Conservation (phyloP, 192 early-diverging fungal species). For the Coemansia sp. region DNA sequence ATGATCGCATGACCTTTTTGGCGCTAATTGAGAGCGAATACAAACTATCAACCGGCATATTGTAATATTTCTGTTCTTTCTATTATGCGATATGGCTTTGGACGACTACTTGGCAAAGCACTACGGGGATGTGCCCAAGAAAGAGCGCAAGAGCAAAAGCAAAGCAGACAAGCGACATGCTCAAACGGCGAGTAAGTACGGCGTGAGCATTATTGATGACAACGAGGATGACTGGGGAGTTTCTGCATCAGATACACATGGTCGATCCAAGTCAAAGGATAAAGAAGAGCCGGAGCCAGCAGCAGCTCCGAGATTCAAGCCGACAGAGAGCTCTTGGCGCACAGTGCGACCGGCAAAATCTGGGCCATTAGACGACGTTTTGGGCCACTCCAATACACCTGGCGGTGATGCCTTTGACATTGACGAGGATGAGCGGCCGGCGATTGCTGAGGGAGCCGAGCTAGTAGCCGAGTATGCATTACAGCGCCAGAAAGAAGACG, state of each 20-base stretch:
- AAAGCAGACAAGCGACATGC: constrained; percentile 11
- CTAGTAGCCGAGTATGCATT: constrained; percentile 36
- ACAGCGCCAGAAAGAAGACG: constrained; percentile 19
- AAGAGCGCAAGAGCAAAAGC: constrained; percentile 19
- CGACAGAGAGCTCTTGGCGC: constrained; percentile 26
- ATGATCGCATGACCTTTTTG: neutral
- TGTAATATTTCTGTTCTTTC: constrained; percentile 1
- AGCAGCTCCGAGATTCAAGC: constrained; percentile 15
- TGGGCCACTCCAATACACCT: neutral
- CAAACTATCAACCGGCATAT: neutral
- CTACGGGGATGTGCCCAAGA: constrained; percentile 35
- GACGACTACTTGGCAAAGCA: constrained; percentile 52
- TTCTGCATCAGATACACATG: neutral
- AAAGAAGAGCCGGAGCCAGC: neutral
- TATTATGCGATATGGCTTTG: constrained; percentile 24
- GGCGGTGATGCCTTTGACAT: neutral
- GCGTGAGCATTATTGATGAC: constrained; percentile 27
- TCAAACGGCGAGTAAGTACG: neutral
- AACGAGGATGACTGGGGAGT: constrained; percentile 24
- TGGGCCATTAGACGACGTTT: constrained; percentile 12
- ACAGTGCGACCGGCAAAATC: neutral
- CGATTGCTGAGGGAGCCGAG: constrained; percentile 41
- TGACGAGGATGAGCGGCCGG: constrained; percentile 38
- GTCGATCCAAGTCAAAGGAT: neutral
- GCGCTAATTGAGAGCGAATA: neutral